phyloP scores from a whole-genome alignment of 495 filamentous ascomycete genomes.

The Daldinia bambusicola region DNA sequence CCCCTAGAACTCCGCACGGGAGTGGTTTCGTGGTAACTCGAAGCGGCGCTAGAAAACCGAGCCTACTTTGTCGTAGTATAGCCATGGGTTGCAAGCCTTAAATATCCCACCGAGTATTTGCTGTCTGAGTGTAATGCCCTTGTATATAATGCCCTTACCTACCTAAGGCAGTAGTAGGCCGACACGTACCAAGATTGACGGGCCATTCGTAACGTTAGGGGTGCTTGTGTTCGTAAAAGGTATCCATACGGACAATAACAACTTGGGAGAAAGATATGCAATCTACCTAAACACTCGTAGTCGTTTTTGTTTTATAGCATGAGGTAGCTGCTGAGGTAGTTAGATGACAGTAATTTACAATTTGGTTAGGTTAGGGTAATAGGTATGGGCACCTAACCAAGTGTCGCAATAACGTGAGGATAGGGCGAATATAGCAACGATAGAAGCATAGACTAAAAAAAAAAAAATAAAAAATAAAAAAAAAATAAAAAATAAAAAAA shows the following conservation, averaged over 20 bases:
- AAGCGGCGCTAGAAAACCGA: slow-evolving; percentile 21
- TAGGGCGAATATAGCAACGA: background rate
- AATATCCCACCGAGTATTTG: slow-evolving; percentile 24
- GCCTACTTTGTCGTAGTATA: slow-evolving; percentile 32
- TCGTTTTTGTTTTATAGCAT: slow-evolving; percentile 3
- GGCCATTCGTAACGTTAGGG: slow-evolving; percentile 5
- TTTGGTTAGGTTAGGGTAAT: no score
- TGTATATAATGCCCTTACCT: no score
- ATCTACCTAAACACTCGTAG: slow-evolving; percentile 22
- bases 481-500: slow-evolving; percentile 1
- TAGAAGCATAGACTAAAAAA: slow-evolving; percentile 19
- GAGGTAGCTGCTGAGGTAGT: background rate
- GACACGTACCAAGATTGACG: slow-evolving; percentile 6
- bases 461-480: background rate
- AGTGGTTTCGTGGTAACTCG: slow-evolving; percentile 21
- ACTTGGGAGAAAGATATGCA: background rate
- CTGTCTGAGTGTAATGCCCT: slow-evolving; percentile 17
- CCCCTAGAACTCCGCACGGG: slow-evolving; percentile 14
- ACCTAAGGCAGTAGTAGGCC: background rate
- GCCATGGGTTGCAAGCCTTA: slow-evolving; percentile 25
- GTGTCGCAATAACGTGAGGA: slow-evolving; percentile 1
- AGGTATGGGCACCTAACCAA: slow-evolving; percentile 23
- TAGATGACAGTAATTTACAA: no score
- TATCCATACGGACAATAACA: background rate
- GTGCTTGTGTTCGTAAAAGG: slow-evolving; percentile 15